Percentiles rank a stretch among this genome's conserved stretches.
Conservation (phyloP, 495 filamentous ascomycete species). For the Apiosordaria backusii region DNA sequence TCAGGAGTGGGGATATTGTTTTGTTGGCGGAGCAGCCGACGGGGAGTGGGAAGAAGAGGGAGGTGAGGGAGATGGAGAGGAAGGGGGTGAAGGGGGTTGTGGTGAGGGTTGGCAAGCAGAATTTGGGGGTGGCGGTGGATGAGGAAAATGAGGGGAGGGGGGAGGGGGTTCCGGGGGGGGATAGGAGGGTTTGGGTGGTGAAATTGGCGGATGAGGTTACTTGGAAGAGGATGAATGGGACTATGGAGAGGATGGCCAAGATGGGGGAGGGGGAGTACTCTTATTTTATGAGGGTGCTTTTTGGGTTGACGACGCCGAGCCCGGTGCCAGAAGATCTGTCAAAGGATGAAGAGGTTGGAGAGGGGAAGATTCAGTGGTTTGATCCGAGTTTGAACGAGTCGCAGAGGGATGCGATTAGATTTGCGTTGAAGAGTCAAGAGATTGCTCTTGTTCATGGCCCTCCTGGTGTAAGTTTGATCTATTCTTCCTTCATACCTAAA, state of each 20-base stretch:
- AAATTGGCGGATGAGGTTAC: slow-evolving; percentile 97
- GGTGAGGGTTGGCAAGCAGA: slow-evolving; percentile 57
- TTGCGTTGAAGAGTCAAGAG: slow-evolving; percentile 77
- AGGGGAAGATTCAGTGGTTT: slow-evolving; percentile 61
- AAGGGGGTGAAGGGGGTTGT: slow-evolving; percentile 80
- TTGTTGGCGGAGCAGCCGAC: slow-evolving; percentile 69
- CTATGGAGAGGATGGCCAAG: slow-evolving; percentile 75
- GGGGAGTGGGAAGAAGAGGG: slow-evolving; percentile 68
- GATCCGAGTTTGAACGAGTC: slow-evolving; percentile 80
- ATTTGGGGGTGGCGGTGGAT: slow-evolving; percentile 68
- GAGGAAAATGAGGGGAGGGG: slow-evolving; percentile 55
- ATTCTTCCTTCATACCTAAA: neutral
- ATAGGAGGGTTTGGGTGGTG: slow-evolving; percentile 63
- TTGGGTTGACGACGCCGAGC: slow-evolving; percentile 64
- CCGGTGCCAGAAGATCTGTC: slow-evolving; percentile 46
- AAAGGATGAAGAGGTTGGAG: slow-evolving; percentile 39
- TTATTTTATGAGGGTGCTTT: slow-evolving; percentile 74
- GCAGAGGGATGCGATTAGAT: slow-evolving; percentile 87
- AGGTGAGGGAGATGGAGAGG: slow-evolving; percentile 58
- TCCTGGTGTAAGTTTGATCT: slow-evolving; percentile 60
- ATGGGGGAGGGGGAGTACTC: slow-evolving; percentile 67
- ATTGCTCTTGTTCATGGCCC: slow-evolving; percentile 94
- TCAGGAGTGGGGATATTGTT: slow-evolving; percentile 86
- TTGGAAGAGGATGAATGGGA: slow-evolving; percentile 81
- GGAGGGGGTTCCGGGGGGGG: slow-evolving; percentile 59